A percentile compares a stretch with the other conserved stretches of the same genome.
Evolutionary conservation across 2,329 filamentous ascomycete genomes (phyloP).

Genomic region (Sporothrix phasma): DNA sequence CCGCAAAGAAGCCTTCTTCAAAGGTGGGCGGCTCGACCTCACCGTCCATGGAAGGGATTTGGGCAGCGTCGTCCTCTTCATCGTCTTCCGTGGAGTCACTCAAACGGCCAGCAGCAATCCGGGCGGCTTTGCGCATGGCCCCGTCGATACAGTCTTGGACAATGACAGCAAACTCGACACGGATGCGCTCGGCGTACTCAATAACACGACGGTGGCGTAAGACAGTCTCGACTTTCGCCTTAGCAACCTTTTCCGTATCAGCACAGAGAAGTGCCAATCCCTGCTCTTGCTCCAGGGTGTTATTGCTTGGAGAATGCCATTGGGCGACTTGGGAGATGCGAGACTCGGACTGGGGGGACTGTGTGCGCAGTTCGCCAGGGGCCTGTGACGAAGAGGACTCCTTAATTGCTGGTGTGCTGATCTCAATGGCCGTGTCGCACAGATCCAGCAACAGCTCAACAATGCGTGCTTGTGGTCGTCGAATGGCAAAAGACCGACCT

Average conservation of each 20-base stretch:
- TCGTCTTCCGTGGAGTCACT: slow-evolving; percentile 64
- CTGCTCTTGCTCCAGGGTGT: slow-evolving; percentile 86
- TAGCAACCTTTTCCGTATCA: slow-evolving; percentile 77
- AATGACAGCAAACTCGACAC: slow-evolving; percentile 82
- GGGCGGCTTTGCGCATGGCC: slow-evolving; percentile 79
- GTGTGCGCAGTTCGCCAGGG: slow-evolving; percentile 72
- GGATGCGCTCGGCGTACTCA: slow-evolving; percentile 91
- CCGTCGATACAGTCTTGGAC: slow-evolving; percentile 95
- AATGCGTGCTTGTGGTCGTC: slow-evolving; percentile 81
- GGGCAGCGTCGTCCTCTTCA: slow-evolving; percentile 36
- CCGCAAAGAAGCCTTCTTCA: slow-evolving; percentile 47
- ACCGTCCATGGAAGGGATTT: slow-evolving; percentile 17
- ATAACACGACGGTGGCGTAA: slow-evolving; percentile 85
- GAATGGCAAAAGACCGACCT: slow-evolving; percentile 80
- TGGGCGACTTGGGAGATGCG: slow-evolving; percentile 88
- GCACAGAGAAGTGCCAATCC: slow-evolving; percentile 78
- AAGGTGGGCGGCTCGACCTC: slow-evolving; percentile 30
- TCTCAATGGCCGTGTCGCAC: slow-evolving; percentile 90
- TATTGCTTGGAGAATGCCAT: slow-evolving; percentile 90
- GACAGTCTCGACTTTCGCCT: slow-evolving; percentile 85
- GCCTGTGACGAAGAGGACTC: slow-evolving; percentile 55
- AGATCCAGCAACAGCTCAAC: slow-evolving; percentile 91
- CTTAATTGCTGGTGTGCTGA: slow-evolving; percentile 88
- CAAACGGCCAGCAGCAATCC: slow-evolving; percentile 73
- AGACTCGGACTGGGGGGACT: slow-evolving; percentile 92